Evolutionary conservation across 1,284 basidiomycete species (phyloP), one percentile per base, ranked within the genome.

Genomic region (Schizophyllum commune): DNA sequence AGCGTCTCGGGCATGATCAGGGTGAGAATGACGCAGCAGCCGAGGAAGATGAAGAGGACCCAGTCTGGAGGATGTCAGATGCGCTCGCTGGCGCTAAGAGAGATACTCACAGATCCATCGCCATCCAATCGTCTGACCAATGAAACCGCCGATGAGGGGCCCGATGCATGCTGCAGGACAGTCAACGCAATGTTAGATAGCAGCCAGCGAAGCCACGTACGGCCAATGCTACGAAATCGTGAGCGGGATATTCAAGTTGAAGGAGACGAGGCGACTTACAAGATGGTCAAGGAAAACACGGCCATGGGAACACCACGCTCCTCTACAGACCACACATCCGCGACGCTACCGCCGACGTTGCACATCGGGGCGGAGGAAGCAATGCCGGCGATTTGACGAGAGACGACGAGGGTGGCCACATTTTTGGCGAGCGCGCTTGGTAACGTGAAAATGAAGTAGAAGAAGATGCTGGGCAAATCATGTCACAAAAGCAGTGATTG

Each of bases 301-400:
- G 82, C 80, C 73, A 89, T 80, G 0, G 87, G 85, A 20, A 83
- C 76, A 7, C 86, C 86, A 27, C 86, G 77, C 13, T 80, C 78
- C 65, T 86, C 82, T 4, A 80, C 74, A 56, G 83, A 79, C 85
- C 85, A 90, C 5, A 79, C 70, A 68, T 79, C 78, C 1, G 75
- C 72, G 75, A 83, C 59, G 81, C 72, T 67, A 39, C 74, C 76
- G 60, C 76, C 76, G 52, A 76, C 74, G 56, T 76, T 77, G 61
- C 73, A 75, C 66, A 77, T 74, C 4, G 75, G 75, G 1, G 75
- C 74, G 52, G 75, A 75, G 4, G 77, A 77, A 52, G 85, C 85
- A 4, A 79, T 73, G 0, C 88, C 88, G 0, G 83, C 79, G 15
- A 90, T 70, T 71, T 86, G 84, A 8, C 88, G 77, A 68, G 83